A percentile compares a stretch with the other conserved stretches of the same genome.
phyloP scores from a whole-genome alignment of 2,329 filamentous ascomycete species.

The Penicillium sclerotigenum region DNA sequence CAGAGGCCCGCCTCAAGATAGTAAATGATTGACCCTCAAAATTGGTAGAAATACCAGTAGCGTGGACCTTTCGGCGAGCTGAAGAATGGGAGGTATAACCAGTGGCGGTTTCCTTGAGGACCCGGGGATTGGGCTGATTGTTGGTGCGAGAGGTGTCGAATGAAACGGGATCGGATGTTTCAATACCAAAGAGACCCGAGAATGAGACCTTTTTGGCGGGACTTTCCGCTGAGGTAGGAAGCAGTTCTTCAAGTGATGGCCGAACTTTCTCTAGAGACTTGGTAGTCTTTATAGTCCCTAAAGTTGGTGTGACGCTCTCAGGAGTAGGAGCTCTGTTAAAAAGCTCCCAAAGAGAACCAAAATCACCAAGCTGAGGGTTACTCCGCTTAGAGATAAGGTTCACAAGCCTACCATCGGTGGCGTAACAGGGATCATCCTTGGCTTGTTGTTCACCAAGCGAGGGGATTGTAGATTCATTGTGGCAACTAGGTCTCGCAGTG shows the following conservation, averaged over 20 bases:
- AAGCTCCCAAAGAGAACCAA: slow-evolving; percentile 42
- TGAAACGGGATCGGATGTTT: not conserved
- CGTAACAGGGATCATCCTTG: not conserved
- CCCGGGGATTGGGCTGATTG: not conserved
- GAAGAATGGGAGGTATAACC: not conserved
- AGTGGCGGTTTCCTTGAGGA: not conserved
- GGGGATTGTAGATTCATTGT: slow-evolving; percentile 9
- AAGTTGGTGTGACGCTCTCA: not conserved
- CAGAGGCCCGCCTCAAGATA: slow-evolving; percentile 5
- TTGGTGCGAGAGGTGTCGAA: slow-evolving; percentile 6
- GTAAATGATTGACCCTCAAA: not conserved
- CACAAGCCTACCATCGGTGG: not conserved
- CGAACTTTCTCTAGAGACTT: not conserved
- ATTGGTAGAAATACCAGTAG: not conserved
- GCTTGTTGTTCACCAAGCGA: slow-evolving; percentile 8
- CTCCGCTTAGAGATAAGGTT: slow-evolving; percentile 3
- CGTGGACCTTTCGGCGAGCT: not conserved
- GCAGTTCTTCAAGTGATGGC: not conserved
- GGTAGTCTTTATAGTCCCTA: not conserved
- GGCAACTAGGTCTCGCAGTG: slow-evolving; percentile 9
- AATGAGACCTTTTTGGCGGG: not conserved
- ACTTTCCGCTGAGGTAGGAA: slow-evolving; percentile 23
- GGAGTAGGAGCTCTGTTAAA: slow-evolving; percentile 28
- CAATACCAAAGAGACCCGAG: not conserved
- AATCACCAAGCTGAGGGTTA: slow-evolving; percentile 41